A percentile compares a stretch with the other conserved stretches of the same genome.
Conservation (phyloP, 2,329 filamentous ascomycete species). For the Aspergillus candidus region DNA sequence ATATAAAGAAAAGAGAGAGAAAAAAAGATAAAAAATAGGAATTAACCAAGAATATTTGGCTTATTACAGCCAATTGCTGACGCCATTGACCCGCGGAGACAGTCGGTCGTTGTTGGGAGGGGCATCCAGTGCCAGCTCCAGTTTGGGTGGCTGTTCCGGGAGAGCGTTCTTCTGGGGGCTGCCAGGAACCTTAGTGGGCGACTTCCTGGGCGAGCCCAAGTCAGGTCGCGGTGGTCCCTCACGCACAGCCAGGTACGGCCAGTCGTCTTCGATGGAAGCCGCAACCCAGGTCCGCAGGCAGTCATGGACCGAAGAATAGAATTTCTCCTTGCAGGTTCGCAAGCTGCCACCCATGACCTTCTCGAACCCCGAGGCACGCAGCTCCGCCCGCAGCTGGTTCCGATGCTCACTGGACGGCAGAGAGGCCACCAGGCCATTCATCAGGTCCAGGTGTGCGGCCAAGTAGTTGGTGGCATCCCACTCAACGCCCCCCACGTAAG, state of each 20-base stretch:
- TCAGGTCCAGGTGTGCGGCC: constrained; percentile 81
- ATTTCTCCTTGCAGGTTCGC: constrained; percentile 93
- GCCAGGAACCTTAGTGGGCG: constrained; percentile 40
- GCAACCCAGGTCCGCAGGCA: constrained; percentile 84
- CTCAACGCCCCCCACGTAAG: constrained; percentile 94
- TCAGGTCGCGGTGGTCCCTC: constrained; percentile 41
- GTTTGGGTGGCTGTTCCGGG: constrained; percentile 52
- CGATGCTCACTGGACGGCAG: constrained; percentile 64
- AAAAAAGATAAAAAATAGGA: constrained; percentile 8
- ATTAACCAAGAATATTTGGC: constrained; percentile 10
- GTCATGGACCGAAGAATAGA: constrained; percentile 88
- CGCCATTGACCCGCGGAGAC: constrained; percentile 22
- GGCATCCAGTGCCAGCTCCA: constrained; percentile 46
- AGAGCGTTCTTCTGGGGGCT: constrained; percentile 41
- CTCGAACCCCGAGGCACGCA: constrained; percentile 83
- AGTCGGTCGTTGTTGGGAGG: constrained; percentile 15
- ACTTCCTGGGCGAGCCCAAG: constrained; percentile 37
- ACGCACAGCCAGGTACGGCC: constrained; percentile 75
- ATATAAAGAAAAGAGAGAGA: constrained; percentile 9
- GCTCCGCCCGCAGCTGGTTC: constrained; percentile 69
- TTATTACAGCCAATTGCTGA: constrained; percentile 34
- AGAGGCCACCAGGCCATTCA: constrained; percentile 85
- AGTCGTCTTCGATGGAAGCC: constrained; percentile 79
- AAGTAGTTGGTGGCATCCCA: constrained; percentile 99
- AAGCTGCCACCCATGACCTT: constrained; percentile 79